Base-by-base conservation (phyloP, 768 basidiomycete genomes). In the Rhizopogon vulgaris region DNA sequence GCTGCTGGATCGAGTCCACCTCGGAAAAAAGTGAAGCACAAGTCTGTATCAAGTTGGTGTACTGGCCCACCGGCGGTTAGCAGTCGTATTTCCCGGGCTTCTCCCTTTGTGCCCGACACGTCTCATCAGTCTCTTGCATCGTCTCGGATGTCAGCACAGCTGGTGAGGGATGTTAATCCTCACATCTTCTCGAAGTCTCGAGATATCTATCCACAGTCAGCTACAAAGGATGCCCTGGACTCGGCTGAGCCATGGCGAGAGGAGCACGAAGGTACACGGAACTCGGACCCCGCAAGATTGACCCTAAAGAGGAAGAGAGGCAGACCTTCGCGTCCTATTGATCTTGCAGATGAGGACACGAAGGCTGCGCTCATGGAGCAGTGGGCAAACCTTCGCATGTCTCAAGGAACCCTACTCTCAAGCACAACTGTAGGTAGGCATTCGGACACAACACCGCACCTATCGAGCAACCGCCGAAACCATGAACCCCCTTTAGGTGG, bases 341-440 rank as follows among this genome's bases (percentile, higher is more conserved):
- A 58, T 48, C 49, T 66, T 49, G 45, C 41, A 14, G 58, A 69
- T 36, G 61, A 60, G 41, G 52, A 47, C 12, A 40, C 49, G 12
- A 69, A 58, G 48, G 58, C n/a, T n/a, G 45, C 55, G 37, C 22
- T 67, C 24, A 67, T 67, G 47, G 59, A 65, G 30, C 57, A 67
- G 43, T 69, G 65, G 65, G 65, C 61, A 27, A 59, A 51, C n/a
- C 49, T 66, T 50, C 67, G 65, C 38, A 61, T 54, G 57, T 67
- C 54, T 3, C 65, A 63, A 47, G 65, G 65, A 38, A 6, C 53
- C 15, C 53, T 61, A 17, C 14, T 46, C 38, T 48, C 55, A 12
- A 57, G 52, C 6, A 51, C 42, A 45, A 38, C 49, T 48, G 49
- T 27, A 34, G 3, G 14, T 46, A 24, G 14, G 11, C 11, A 11